phyloP scores from a whole-genome alignment of 345 rosid species.

The Linum tenue region DNA sequence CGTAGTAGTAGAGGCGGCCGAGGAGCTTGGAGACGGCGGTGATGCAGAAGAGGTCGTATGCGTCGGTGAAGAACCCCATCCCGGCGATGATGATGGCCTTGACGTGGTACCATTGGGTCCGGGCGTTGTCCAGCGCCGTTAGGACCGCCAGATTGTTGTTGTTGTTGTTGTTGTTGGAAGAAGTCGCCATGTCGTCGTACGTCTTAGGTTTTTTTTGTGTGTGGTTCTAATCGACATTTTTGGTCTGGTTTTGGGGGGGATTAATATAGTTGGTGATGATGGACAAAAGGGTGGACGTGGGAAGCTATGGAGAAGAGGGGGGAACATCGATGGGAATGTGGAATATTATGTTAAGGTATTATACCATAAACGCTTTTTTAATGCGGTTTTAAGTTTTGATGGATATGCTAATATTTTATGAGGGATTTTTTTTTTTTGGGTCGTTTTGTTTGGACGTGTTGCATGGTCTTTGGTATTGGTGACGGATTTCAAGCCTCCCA shows the following conservation, averaged over 20 bases:
- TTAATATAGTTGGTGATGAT: not conserved
- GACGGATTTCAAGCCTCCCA: too few relatives aligned
- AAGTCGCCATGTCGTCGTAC: not conserved
- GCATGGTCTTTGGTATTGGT: too few relatives aligned
- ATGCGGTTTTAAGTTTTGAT: too few relatives aligned
- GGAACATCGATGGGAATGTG: too few relatives aligned
- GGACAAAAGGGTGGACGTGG: too few relatives aligned
- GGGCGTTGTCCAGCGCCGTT: not conserved
- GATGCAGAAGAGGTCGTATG: conserved; percentile 6
- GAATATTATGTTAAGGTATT: too few relatives aligned
- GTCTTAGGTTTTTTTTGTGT: not conserved
- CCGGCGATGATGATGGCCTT: not conserved
- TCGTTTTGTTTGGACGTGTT: too few relatives aligned
- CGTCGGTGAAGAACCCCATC: conserved; percentile 6
- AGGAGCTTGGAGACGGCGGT: conserved; percentile 1
- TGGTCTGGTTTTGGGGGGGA: not conserved
- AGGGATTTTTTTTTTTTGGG: too few relatives aligned
- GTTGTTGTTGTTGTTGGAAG: not conserved
- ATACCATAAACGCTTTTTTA: too few relatives aligned
- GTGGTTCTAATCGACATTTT: too few relatives aligned
- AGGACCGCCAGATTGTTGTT: not conserved
- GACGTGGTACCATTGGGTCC: conserved; percentile 1
- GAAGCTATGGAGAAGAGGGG: too few relatives aligned
- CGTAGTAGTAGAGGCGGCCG: conserved; percentile 1
- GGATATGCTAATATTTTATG: too few relatives aligned